These are phyloP conservation scores for Backusella australiensis DNA, from an alignment of 192 early-diverging fungal genomes.

Conservation along the genomic window DNA sequence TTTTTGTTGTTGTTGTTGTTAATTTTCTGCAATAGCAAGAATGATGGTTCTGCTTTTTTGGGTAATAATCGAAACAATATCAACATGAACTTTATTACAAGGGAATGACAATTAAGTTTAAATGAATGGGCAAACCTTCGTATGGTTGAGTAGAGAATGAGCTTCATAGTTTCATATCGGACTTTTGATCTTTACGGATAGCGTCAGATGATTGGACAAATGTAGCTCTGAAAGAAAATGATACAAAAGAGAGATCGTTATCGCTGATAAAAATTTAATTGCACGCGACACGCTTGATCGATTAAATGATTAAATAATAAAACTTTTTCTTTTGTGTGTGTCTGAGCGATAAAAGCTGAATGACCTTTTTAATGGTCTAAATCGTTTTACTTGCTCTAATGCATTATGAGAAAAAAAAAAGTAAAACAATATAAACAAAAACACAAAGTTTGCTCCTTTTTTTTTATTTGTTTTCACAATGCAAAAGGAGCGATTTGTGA, in stretches of 20 bases:
- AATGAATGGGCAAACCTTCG: too few species aligned
- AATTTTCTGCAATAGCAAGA: too few species aligned
- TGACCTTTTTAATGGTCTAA: not conserved
- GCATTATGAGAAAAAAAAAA: not conserved
- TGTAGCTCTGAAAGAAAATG: not conserved
- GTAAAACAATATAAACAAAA: not conserved
- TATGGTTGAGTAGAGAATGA: not conserved
- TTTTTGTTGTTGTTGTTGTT: too few species aligned
- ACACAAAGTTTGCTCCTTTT: not conserved
- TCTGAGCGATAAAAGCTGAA: not conserved
- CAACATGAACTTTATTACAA: too few species aligned
- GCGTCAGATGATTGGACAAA: not conserved
- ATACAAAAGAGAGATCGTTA: not conserved
- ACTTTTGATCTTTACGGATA: slow-evolving; percentile 2
- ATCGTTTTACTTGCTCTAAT: not conserved
- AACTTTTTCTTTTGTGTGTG: not conserved
- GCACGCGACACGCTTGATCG: not conserved
- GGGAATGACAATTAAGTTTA: too few species aligned
- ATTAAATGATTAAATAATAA: not conserved
- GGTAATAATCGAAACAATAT: too few species aligned
- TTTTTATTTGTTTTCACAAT: slow-evolving; percentile 1
- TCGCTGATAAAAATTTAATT: not conserved
- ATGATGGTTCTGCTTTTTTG: too few species aligned
- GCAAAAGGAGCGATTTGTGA: not conserved
- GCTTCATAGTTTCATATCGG: not conserved